Evolutionary conservation across 352 stramenopile species (phyloP), one percentile per base, ranked within the genome.

Genomic region (Phytophthora tubulina): DNA sequence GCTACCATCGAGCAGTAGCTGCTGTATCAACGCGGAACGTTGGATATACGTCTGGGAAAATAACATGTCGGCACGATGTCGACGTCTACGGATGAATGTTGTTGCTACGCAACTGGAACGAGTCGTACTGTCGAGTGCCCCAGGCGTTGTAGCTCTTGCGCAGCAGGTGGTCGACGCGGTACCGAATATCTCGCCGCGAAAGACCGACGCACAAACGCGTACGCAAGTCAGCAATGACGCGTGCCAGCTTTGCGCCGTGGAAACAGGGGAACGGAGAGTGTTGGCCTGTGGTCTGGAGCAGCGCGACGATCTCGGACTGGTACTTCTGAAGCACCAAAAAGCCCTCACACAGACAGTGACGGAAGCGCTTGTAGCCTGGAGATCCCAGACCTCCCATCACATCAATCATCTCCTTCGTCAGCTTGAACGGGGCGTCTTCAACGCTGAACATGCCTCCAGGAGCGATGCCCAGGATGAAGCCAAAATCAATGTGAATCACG

Each of bases 401-500:
- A 68, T 98, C 93, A 4, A 99, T 91, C 82, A 99, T 99, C 57
- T 99, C 98, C 32, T 90, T 88, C 2, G 97, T 99, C 14, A 99
- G 84, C 78, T 99, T 99, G 85, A 99, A 99, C n/a, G 98, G 97
- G 15, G 97, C 97, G 54, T 97, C 94, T 79, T 99, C 98, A 11
- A 99, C 88, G 41, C 86, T 98, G 63, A 99, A 99, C 76, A 98
- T 96, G 21, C 98, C 96, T 52, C 97, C 98, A 11, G 97, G 97
- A n/a, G 93, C 96, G 78, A 98, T 99, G 13, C 96, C 97, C 60
- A 99, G 90, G 42, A 99, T 97, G 79, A 99, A 99, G 9, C 98
- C 98, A 82, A 99, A 99, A 75, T 99, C 98, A 74, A 99, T 99
- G 82, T 99, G 97, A 67, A 99, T 97, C 39, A 99, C 82, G 69